Evolutionary conservation across 495 filamentous ascomycete genomes (phyloP).

Genomic region (Aspergillus nanangensis): DNA sequence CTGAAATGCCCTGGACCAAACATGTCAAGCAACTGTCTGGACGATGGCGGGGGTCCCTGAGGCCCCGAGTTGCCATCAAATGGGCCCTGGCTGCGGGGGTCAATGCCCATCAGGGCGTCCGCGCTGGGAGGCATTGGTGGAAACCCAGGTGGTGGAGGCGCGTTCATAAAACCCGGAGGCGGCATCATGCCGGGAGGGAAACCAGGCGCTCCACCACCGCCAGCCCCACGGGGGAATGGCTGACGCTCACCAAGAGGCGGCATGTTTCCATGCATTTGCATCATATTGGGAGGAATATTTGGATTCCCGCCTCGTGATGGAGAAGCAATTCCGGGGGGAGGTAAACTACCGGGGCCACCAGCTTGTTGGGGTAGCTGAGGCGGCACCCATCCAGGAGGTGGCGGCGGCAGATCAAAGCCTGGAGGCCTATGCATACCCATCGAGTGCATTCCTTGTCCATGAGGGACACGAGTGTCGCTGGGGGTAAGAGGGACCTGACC

Average conservation of each 20-base stretch:
- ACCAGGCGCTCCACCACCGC: constrained; percentile 11
- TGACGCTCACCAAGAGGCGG: constrained; percentile 36
- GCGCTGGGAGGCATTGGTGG: constrained; percentile 42
- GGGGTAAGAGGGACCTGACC: constrained; percentile 34
- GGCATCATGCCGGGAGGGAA: constrained; percentile 47
- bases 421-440: constrained; percentile 46
- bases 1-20: constrained; percentile 40
- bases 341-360: constrained; percentile 33
- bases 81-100: constrained; percentile 28
- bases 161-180: constrained; percentile 48
- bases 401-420: constrained; percentile 45
- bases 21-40: constrained; percentile 43
- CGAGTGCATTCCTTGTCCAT: constrained; percentile 28
- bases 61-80: constrained; percentile 37
- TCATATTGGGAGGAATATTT: constrained; percentile 41
- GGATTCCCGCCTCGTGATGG: constrained; percentile 36
- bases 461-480: constrained; percentile 29
- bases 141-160: constrained; percentile 42
- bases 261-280: constrained; percentile 37
- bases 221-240: constrained; percentile 32
- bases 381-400: constrained; percentile 38
- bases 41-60: constrained; percentile 39
- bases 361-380: constrained; percentile 37
- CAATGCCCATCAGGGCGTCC: constrained; percentile 38
- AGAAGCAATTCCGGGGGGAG: constrained; percentile 43